Percentiles rank a stretch among this genome's conserved stretches.
Conservation (phyloP, 2,329 filamentous ascomycete genomes). For the Fusarium metavorans region DNA sequence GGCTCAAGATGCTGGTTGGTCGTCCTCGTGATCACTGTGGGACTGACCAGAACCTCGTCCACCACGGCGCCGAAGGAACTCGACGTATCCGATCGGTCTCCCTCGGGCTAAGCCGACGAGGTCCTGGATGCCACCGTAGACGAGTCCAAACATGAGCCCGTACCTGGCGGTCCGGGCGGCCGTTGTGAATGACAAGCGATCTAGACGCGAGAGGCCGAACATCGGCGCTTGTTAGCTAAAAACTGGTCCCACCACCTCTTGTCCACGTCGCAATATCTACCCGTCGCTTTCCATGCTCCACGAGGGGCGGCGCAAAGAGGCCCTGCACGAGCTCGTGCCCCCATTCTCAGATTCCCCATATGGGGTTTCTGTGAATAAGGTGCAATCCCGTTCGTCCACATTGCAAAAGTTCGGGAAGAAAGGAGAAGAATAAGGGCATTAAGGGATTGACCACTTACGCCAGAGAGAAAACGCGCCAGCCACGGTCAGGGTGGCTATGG, state of each 20-base stretch:
- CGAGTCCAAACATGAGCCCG: conserved; percentile 82
- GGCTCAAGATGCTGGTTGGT: conserved; percentile 30
- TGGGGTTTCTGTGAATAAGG: conserved; percentile 25
- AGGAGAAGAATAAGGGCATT: conserved; percentile 1
- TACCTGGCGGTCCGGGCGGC: conserved; percentile 83
- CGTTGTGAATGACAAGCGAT: conserved; percentile 82
- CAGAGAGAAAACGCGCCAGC: conserved; percentile 89
- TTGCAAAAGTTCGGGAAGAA: conserved; percentile 7
- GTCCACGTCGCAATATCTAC: conserved; percentile 35
- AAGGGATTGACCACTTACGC: conserved; percentile 67
- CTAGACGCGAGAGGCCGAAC: conserved; percentile 58
- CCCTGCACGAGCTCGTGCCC: neutral
- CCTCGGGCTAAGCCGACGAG: conserved; percentile 75
- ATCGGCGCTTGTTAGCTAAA: conserved; percentile 45
- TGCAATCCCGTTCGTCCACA: conserved; percentile 24
- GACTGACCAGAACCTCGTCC: conserved; percentile 23
- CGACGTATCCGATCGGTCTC: conserved; percentile 79
- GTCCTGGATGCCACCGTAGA: conserved; percentile 87
- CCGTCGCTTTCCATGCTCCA: conserved; percentile 42
- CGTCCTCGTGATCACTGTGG: conserved; percentile 14
- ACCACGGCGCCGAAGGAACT: conserved; percentile 67
- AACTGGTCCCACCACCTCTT: conserved; percentile 28
- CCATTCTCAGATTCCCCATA: conserved; percentile 31
- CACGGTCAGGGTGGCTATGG: conserved; percentile 84
- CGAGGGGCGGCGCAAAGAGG: neutral